Evolutionary conservation across 2,329 filamentous ascomycete species (phyloP), one percentile per base, ranked within the genome.

Genomic region (Beauveria sp.): DNA sequence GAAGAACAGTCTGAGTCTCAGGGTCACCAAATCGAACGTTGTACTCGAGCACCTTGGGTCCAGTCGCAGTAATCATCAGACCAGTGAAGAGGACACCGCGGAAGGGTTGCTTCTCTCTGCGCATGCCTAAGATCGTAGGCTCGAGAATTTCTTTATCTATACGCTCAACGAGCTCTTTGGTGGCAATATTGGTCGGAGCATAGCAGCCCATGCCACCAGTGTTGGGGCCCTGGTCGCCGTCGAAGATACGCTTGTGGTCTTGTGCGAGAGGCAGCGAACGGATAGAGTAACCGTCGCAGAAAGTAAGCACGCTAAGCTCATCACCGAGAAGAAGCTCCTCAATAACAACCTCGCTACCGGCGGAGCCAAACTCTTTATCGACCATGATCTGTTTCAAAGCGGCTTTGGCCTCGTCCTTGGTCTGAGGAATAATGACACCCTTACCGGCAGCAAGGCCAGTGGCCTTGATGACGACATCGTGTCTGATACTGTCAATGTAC

Each of bases 141-240:
- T 92, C 86, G n/a, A 98, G 83, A 60, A 97, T 88, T 40, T 89
- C 89, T 61, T 82, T 81, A 71, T 97, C 88, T 64, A 99, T 86
- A 64, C 87, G 82, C 20, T 88, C 88, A 20, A 95, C 82, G n/a
- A 96, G 80, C 64, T 88, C 85, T 57, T 86, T 83, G 0, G 88
- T 89, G 34, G 88, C 87, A 68, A 93, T 88, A 65, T 85, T 89
- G 1, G 93, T 96, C n/a, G 90, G 90, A 18, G 93, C 92, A 75
- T 98, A 98, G 72, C 92, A 96, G 57, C 95, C 95, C 95, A 98
- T 98, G 46, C 95, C 95, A 63, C 93, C 95, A 2, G 95, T 98
- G 77, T 98, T 98, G 43, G 92, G 90, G 1, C 95, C 95, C 55
- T 85, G 82, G 72, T 98, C 93, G 60, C 90, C 91, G 70, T 99